Evolutionary conservation across 202 grass and related monocot genomes (phyloP).

Genomic region (Dendrocalamus latiflorus): DNA sequence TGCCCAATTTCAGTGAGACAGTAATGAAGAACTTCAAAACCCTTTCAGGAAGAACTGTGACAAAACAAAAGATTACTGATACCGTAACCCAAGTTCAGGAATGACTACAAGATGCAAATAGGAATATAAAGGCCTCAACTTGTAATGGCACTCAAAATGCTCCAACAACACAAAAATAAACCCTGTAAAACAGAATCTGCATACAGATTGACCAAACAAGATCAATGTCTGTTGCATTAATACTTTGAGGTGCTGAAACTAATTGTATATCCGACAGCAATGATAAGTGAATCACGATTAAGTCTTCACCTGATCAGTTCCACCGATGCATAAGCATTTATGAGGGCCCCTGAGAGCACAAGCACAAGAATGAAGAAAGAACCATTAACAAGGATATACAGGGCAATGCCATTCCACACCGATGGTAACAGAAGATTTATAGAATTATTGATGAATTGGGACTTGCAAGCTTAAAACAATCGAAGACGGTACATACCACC

Average conservation of each 20-base stretch:
- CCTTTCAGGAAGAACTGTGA: background rate
- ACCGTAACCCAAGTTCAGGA: background rate
- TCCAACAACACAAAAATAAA: background rate
- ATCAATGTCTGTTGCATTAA: background rate
- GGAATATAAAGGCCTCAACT: background rate
- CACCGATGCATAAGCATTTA: background rate
- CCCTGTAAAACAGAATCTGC: background rate
- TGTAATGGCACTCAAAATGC: background rate
- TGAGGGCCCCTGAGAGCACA: background rate
- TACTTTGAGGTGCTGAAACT: background rate
- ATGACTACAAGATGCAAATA: background rate
- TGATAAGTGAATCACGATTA: background rate
- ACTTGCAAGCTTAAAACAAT: background rate
- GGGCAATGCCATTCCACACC: background rate
- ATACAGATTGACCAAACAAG: background rate
- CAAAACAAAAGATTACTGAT: background rate
- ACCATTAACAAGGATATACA: background rate
- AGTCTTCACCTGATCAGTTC: conserved; percentile 17
- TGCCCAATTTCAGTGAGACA: background rate
- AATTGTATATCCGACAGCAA: background rate
- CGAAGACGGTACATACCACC: background rate
- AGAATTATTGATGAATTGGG: background rate
- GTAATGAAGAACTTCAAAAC: background rate
- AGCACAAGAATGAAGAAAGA: background rate
- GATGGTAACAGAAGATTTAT: background rate